Evolutionary conservation across 139 green algal species (phyloP), one percentile per base, ranked within the genome.

Genomic region (Ettlia oleoabundans): DNA sequence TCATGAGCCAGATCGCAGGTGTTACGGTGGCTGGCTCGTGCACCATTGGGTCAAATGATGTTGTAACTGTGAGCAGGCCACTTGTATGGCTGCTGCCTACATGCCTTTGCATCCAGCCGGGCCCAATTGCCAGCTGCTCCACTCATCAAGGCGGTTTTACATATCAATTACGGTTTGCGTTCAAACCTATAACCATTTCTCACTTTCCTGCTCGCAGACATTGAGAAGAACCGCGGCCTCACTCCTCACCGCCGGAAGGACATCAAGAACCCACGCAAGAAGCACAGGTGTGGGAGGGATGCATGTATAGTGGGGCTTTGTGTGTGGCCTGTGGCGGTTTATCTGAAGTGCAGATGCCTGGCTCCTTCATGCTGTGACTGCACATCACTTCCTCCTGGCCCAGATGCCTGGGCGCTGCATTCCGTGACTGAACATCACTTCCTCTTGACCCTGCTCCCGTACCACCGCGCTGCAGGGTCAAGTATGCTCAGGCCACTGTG

Each of bases 211-310:
- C 47, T 15, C 15, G 47, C 78, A 84, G 82, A 91, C n/a, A 99
- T 99, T 38, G 88, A 97, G 84, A 96, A 95, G 88, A 99, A 99
- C 89, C 86, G 94, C 4, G 97, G 97, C 64, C 93, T 99, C 33
- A 99, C 97, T 18, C 95, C 97, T 10, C 95, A 99, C 88, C 89
- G 96, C 42, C 89, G 88, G 26, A 96, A 97, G 81, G 94, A 97
- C 76, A 87, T 93, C 58, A 98, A 98, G 89, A 99, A 99, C 90
- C 97, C 97, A 26, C 90, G 97, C 82, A 91, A 92, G 81, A 94
- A 93, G 86, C 63, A 92, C 63, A 43, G 74, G 52, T 79, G 52
- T 8, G 77, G 2, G 9, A 28, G 38, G 10, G 5, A 15, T 15
- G 47, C n/a, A n/a, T n/a, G n/a, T n/a, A n/a, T n/a, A n/a, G n/a